These are phyloP conservation scores for Psilocybe sp. DNA, from an alignment of 768 basidiomycete genomes.

Conservation along the genomic window DNA sequence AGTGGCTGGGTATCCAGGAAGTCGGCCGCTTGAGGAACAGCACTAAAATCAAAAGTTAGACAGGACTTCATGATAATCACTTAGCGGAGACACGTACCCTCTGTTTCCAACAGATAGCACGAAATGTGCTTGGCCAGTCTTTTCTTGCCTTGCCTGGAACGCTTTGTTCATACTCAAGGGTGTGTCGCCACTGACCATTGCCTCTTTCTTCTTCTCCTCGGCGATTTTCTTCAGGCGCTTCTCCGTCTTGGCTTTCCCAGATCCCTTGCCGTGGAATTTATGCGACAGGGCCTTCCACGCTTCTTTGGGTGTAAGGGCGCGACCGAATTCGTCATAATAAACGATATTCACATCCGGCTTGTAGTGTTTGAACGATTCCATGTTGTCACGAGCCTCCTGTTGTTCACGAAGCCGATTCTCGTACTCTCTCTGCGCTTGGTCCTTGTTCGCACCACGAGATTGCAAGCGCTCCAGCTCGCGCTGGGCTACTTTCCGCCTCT, in stretches of 20 bases:
- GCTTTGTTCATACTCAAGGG: constrained; percentile 93
- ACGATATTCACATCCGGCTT: constrained; percentile 96
- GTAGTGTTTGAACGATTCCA: constrained; percentile 88
- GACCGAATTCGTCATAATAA: constrained; percentile 95
- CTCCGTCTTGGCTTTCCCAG: constrained; percentile 96
- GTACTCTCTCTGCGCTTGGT: constrained; percentile 92
- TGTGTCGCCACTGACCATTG: constrained; percentile 95
- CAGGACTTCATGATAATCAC: constrained; percentile 5
- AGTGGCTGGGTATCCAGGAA: constrained; percentile 80
- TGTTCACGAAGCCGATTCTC: constrained; percentile 92
- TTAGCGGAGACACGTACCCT: constrained; percentile 52
- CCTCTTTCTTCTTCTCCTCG: constrained; percentile 93
- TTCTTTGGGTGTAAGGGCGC: constrained; percentile 86
- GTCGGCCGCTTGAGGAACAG: constrained; percentile 82
- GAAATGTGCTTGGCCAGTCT: constrained; percentile 94
- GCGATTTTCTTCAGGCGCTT: constrained; percentile 94
- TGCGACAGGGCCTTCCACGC: constrained; percentile 98
- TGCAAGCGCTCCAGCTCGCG: constrained; percentile 79
- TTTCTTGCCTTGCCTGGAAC: constrained; percentile 91
- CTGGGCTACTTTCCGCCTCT: constrained; percentile 70
- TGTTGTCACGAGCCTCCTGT: constrained; percentile 77
- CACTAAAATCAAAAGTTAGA: constrained; percentile 39
- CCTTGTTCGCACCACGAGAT: constrained; percentile 78
- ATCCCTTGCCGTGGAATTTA: constrained; percentile 97
- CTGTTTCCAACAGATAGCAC: constrained; percentile 91